phyloP scores from a whole-genome alignment of 805 yeast species.

The Starmerella vitae region DNA sequence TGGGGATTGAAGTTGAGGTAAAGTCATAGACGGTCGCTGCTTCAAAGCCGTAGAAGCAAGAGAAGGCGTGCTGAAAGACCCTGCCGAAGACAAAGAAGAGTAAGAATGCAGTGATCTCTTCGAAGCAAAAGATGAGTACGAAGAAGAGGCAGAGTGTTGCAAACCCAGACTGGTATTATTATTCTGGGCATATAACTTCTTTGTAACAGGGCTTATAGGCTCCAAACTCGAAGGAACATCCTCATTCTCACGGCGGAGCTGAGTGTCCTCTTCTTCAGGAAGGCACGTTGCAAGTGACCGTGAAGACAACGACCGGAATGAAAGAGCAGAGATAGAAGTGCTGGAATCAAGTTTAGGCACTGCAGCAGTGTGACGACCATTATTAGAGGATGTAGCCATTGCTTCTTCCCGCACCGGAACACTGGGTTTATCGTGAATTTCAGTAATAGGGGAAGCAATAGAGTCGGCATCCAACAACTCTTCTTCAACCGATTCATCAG shows the following conservation, averaged over 20 bases:
- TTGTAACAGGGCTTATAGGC: conserved; percentile 2
- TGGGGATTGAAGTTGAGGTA: no score
- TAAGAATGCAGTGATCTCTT: conserved; percentile 10
- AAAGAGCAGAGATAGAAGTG: conserved; percentile 16
- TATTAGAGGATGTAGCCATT: conserved; percentile 4
- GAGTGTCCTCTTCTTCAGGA: conserved; percentile 2
- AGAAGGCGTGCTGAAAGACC: conserved; percentile 12
- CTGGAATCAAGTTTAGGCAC: conserved; percentile 12
- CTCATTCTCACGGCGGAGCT: conserved; percentile 1
- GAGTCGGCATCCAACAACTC: no score
- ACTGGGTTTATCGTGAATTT: no score
- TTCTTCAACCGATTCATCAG: no score
- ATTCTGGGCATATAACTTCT: conserved; percentile 8
- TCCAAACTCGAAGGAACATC: neutral
- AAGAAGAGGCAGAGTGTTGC: conserved; percentile 11
- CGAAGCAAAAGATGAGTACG: conserved; percentile 14
- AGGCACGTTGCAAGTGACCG: conserved; percentile 3
- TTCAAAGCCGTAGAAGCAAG: conserved; percentile 1
- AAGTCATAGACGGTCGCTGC: neutral
- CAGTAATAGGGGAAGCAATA: no score
- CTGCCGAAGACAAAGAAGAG: conserved; percentile 11
- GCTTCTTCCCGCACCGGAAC: no score
- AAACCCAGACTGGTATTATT: conserved; percentile 13
- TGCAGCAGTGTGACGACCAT: conserved; percentile 12
- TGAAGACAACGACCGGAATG: conserved; percentile 18